Evolutionary conservation across 345 rosid species (phyloP).

Genomic region (Camelina hispida): DNA sequence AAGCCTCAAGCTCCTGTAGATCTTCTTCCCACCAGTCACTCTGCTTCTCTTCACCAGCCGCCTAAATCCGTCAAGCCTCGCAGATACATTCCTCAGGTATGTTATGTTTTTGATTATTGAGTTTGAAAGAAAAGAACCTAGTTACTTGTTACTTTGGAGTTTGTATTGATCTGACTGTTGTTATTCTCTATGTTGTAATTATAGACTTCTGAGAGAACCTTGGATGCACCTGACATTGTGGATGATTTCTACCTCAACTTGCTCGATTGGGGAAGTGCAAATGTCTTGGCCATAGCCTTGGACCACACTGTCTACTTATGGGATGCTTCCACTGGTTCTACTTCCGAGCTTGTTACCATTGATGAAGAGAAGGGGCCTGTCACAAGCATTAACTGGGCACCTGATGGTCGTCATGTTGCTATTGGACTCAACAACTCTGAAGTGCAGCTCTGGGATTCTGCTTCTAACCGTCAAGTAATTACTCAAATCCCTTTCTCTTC

Average conservation of each 20-base stretch:
- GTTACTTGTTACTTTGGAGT: background rate
- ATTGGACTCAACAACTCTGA: conserved; percentile 45
- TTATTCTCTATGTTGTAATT: background rate
- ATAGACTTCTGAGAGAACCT: conserved; percentile 46
- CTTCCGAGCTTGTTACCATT: conserved; percentile 56
- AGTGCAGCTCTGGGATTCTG: conserved; percentile 42
- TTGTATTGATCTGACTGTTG: conserved; percentile 25
- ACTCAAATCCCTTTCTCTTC: background rate
- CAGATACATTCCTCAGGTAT: conserved; percentile 47
- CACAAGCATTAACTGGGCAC: conserved; percentile 45
- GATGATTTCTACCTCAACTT: conserved; percentile 49
- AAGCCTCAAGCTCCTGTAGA: conserved; percentile 56
- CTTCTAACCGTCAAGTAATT: conserved; percentile 27
- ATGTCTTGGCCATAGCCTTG: conserved; percentile 48
- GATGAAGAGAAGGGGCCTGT: conserved; percentile 51
- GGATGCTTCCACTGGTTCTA: conserved; percentile 56
- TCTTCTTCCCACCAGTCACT: conserved; percentile 23
- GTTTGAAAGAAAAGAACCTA: background rate
- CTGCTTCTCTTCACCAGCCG: conserved; percentile 39
- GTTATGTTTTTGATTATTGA: background rate
- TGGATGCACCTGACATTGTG: conserved; percentile 48
- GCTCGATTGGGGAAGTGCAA: conserved; percentile 49
- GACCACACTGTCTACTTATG: conserved; percentile 48
- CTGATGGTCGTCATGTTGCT: conserved; percentile 46
- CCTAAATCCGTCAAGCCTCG: conserved; percentile 45